phyloP scores from a whole-genome alignment of 306 rosid species.

The Benincasa hispida region DNA sequence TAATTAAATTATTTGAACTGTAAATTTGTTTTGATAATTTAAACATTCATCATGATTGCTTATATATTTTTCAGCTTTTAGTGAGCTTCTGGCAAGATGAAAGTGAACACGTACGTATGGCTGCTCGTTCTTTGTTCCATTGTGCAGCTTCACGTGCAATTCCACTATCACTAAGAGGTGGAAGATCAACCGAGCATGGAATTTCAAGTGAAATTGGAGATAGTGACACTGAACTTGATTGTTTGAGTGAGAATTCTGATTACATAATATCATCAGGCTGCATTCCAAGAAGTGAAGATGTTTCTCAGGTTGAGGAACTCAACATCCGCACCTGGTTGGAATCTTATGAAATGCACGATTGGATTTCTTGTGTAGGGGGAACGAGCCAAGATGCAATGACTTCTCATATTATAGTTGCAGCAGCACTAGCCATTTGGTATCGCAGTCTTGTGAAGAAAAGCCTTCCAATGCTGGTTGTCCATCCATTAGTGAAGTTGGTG shows the following conservation, averaged over 20 bases:
- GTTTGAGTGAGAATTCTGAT: slow-evolving; percentile 23
- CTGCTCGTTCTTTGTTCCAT: slow-evolving; percentile 94
- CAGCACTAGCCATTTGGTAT: slow-evolving; percentile 93
- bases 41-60: background rate
- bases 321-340: slow-evolving; percentile 65
- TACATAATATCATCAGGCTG: slow-evolving; percentile 4
- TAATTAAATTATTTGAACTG: background rate
- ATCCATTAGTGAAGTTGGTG: slow-evolving; percentile 80
- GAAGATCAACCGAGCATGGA: slow-evolving; percentile 29
- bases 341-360: slow-evolving; percentile 91
- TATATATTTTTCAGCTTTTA: slow-evolving; percentile 52
- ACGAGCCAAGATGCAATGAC: slow-evolving; percentile 97
- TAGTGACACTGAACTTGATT: slow-evolving; percentile 22
- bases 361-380: slow-evolving; percentile 98
- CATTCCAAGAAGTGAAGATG: slow-evolving; percentile 18
- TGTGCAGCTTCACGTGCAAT: slow-evolving; percentile 89
- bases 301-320: slow-evolving; percentile 41
- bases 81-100: slow-evolving; percentile 99
- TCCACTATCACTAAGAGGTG: slow-evolving; percentile 50
- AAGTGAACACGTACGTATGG: slow-evolving; percentile 91
- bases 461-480: slow-evolving; percentile 61
- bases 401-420: slow-evolving; percentile 90
- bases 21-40: background rate
- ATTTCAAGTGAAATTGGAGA: slow-evolving; percentile 19
- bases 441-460: slow-evolving; percentile 80